Evolutionary conservation across 768 basidiomycete genomes (phyloP).

Genomic region (Psilocybe azurescens): DNA sequence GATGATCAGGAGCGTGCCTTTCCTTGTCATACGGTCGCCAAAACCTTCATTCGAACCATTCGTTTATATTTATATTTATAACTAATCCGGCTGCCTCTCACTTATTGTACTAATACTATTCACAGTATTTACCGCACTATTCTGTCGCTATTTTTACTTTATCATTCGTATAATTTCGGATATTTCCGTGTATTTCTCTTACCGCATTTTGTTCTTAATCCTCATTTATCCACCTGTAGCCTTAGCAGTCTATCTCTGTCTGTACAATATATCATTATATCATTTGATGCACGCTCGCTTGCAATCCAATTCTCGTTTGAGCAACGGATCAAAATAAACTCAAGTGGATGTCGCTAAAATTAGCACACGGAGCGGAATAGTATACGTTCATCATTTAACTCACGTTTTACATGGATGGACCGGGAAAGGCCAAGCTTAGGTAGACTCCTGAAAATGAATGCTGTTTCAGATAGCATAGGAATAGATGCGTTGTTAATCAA

Average conservation of each 20-base stretch:
- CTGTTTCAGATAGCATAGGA: constrained; percentile 9
- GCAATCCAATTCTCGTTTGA: neutral
- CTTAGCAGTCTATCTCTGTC: constrained; percentile 6
- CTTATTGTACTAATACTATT: neutral
- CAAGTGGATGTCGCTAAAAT: constrained; percentile 2
- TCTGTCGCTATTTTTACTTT: constrained; percentile 4
- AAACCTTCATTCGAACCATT: neutral
- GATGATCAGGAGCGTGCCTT: constrained; percentile 7
- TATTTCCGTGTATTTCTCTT: neutral
- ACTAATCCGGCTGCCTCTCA: neutral
- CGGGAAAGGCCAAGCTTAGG: constrained; percentile 13
- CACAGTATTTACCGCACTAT: constrained; percentile 2
- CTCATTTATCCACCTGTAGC: constrained; percentile 9
- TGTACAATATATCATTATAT: constrained; percentile 1
- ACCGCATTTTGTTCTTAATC: neutral
- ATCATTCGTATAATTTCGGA: neutral
- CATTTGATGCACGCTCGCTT: neutral
- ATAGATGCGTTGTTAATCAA: constrained; percentile 4
- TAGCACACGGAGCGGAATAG: constrained; percentile 6
- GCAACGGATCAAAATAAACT: constrained; percentile 18
- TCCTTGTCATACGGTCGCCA: neutral
- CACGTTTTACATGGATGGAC: constrained; percentile 13
- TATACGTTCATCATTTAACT: constrained; percentile 1
- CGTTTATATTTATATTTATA: constrained; percentile 1
- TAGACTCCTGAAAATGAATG: constrained; percentile 1